Evolutionary conservation across 2,329 filamentous ascomycete genomes (phyloP).

Genomic region (Myriosclerotinia curreyana): DNA sequence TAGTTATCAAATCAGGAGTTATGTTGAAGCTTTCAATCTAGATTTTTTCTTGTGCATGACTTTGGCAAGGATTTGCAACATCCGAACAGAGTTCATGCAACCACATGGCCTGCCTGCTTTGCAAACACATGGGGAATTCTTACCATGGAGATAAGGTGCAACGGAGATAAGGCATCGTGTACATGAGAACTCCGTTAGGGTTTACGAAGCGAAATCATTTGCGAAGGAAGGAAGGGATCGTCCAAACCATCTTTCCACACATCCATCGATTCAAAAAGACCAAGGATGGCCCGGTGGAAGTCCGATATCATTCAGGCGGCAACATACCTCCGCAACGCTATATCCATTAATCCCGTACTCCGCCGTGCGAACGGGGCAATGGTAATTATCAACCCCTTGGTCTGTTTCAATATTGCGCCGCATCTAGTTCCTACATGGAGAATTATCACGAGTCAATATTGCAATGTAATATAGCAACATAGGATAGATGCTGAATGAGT

Average conservation of each 20-base stretch:
- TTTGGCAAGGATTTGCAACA: not conserved
- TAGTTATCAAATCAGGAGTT: not conserved
- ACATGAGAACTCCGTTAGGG: not conserved
- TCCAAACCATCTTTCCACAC: not conserved
- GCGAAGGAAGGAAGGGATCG: not conserved
- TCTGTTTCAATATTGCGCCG: constrained; percentile 6
- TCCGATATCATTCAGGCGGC: constrained; percentile 1
- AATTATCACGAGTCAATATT: constrained; percentile 9
- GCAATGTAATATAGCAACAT: not conserved
- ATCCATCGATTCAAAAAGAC: not conserved
- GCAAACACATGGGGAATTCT: constrained; percentile 3
- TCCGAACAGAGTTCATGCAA: not conserved
- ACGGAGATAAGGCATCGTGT: constrained; percentile 1
- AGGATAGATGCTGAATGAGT: not conserved
- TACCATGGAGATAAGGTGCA: not conserved
- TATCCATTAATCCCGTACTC: not conserved
- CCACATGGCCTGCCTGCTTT: constrained; percentile 10
- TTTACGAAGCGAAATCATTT: not conserved
- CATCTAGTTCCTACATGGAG: not conserved
- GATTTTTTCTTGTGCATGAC: constrained; percentile 7
- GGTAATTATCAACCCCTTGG: not conserved
- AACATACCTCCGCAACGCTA: not conserved
- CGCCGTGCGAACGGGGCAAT: not conserved
- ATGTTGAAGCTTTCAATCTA: not conserved
- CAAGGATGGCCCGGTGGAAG: constrained; percentile 1